Percentiles rank a stretch among this genome's conserved stretches.
Evolutionary conservation across 768 basidiomycete species (phyloP).

Genomic region (Amanita phalloides): DNA sequence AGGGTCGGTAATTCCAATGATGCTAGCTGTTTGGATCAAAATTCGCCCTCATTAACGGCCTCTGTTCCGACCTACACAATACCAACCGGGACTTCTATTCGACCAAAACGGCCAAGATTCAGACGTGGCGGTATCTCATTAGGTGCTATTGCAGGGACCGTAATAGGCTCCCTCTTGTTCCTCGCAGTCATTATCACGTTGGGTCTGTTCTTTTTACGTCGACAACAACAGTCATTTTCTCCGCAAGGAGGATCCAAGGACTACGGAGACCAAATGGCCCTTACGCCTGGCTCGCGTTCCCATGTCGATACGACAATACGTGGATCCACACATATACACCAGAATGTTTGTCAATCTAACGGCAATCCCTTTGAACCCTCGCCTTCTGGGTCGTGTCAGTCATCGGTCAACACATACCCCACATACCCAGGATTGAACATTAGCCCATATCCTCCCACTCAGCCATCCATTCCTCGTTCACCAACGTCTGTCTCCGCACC

Average conservation of each 20-base stretch:
- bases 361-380: conserved; percentile 1
- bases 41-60: conserved; percentile 42
- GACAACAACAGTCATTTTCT: conserved; percentile 13
- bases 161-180: conserved; percentile 42
- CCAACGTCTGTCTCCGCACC: background rate
- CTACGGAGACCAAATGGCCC: background rate
- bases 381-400: conserved; percentile 6
- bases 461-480: conserved; percentile 12
- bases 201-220: conserved; percentile 36
- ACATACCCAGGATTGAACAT: conserved; percentile 6
- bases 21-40: conserved; percentile 36
- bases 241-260: background rate
- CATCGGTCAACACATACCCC: conserved; percentile 1
- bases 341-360: background rate
- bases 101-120: conserved; percentile 3
- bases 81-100: conserved; percentile 11
- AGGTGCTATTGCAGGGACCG: conserved; percentile 40
- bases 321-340: background rate
- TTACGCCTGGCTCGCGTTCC: background rate
- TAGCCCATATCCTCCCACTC: background rate
- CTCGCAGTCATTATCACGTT: conserved; percentile 41
- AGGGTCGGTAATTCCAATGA: conserved; percentile 37
- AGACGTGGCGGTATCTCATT: conserved; percentile 19
- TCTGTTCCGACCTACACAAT: conserved; percentile 16
- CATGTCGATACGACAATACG: background rate